Conservation (phyloP, 2,329 filamentous ascomycete genomes). For the Onygenales sp. region DNA sequence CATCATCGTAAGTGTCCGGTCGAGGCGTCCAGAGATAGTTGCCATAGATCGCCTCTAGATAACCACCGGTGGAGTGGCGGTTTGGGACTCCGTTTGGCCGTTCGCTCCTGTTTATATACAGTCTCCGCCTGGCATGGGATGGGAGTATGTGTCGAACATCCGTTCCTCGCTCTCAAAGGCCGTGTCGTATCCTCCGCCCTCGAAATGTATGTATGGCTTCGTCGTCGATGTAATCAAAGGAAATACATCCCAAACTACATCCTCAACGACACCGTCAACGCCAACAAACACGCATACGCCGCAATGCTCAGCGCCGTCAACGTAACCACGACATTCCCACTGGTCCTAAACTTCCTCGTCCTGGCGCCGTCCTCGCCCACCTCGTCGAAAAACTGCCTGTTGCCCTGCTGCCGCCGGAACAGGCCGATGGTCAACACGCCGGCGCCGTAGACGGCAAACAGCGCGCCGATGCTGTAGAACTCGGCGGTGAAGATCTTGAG, state of each 20-base stretch:
- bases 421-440: slow-evolving; percentile 74
- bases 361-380: slow-evolving; percentile 49
- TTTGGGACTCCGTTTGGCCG: too few species aligned
- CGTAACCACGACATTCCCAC: slow-evolving; percentile 56
- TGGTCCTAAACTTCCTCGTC: slow-evolving; percentile 54
- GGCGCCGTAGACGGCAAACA: slow-evolving; percentile 86
- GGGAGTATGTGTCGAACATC: too few species aligned
- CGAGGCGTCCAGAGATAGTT: too few species aligned
- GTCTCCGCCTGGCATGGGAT: too few species aligned
- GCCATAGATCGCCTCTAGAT: too few species aligned
- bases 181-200: too few species aligned
- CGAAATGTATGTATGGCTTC: too few species aligned
- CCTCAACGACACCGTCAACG: slow-evolving; percentile 43
- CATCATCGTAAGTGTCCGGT: too few species aligned
- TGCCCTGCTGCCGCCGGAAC: slow-evolving; percentile 83
- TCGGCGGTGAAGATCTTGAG: slow-evolving; percentile 94
- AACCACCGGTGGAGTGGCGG: too few species aligned
- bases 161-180: too few species aligned
- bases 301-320: slow-evolving; percentile 53
- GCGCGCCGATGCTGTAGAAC: slow-evolving; percentile 93
- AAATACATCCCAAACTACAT: neutral
- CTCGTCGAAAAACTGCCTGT: slow-evolving; percentile 75
- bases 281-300: slow-evolving; percentile 51
- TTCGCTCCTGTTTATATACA: too few species aligned
- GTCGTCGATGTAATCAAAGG: neutral